Conservation (phyloP, 176 grass and related monocot species). For the Aegilops tauschii region DNA sequence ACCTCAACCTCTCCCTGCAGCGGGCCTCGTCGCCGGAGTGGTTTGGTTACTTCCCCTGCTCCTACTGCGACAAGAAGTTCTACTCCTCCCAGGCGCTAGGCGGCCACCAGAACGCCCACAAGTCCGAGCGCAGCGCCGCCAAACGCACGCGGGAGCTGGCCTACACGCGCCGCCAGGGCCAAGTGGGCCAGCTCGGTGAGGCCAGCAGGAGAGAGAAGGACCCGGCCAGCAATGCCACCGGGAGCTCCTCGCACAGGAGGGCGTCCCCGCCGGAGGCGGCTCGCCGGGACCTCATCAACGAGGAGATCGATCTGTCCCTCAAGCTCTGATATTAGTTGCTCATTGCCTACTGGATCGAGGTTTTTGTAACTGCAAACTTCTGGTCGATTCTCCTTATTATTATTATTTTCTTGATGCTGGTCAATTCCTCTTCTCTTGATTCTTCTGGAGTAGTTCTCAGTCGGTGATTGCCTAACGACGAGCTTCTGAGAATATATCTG, state of each 20-base stretch:
- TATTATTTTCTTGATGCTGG: background rate
- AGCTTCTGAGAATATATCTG: too few species aligned
- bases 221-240: background rate
- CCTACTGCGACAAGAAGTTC: conserved; percentile 85
- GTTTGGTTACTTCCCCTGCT: conserved; percentile 61
- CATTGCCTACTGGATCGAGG: background rate
- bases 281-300: conserved; percentile 16
- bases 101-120: conserved; percentile 95
- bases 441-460: too few species aligned
- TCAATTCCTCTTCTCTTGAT: too few species aligned
- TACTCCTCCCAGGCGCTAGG: conserved; percentile 79
- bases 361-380: conserved; percentile 14
- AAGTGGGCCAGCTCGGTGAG: background rate
- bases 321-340: conserved; percentile 46
- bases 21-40: conserved; percentile 31
- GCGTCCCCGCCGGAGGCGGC: conserved; percentile 5
- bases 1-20: conserved; percentile 61
- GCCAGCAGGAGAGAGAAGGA: conserved; percentile 4
- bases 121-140: conserved; percentile 68
- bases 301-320: conserved; percentile 67
- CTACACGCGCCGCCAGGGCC: conserved; percentile 5
- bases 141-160: conserved; percentile 48
- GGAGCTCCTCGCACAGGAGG: conserved; percentile 27
- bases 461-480: too few species aligned
- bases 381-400: background rate